phyloP scores from a whole-genome alignment of 306 rosid genomes.

The apple (Malus domestica) region ASM211411v1 NC_041790.1:10021501-10022000 shows the following conservation, averaged over 20 bases:
- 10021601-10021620: no score
- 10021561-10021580: no score
- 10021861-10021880: not conserved
- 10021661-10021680: no score
- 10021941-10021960: constrained; percentile 62
- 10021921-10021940: constrained; percentile 46
- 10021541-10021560: no score
- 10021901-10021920: not conserved
- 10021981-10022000: constrained; percentile 83
- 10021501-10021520: rapidly evolving
- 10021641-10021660: no score
- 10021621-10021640: no score
- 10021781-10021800: not conserved
- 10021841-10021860: not conserved
- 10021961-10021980: constrained; percentile 82
- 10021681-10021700: no score
- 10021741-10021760: not conserved
- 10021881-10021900: not conserved
- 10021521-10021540: rapidly evolving
- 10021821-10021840: not conserved
- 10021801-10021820: not conserved
- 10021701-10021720: no score
- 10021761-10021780: not conserved
- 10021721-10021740: not conserved
- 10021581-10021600: no score